These are phyloP conservation scores for Raffaelea arxii DNA, from an alignment of 2,329 filamentous ascomycete species.

Conservation along the genomic window DNA sequence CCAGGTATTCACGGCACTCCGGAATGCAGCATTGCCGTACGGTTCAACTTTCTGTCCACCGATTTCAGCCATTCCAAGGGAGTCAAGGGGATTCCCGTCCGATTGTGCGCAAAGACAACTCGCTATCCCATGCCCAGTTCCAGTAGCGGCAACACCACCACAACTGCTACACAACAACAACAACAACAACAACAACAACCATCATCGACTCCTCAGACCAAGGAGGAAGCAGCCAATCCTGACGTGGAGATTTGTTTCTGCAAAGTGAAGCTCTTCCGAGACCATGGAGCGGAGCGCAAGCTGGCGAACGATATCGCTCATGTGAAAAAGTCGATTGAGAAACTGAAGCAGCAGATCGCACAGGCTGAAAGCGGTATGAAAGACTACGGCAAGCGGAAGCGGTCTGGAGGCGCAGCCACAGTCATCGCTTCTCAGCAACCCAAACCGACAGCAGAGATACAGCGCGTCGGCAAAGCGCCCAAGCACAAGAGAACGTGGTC, in stretches of 20 bases:
- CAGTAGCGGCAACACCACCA: too few species aligned
- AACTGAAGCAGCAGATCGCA: conserved; percentile 84
- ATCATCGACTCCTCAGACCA: conserved; percentile 35
- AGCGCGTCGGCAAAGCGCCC: conserved; percentile 68
- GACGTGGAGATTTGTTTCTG: conserved; percentile 72
- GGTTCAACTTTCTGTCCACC: conserved; percentile 97
- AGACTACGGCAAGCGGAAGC: conserved; percentile 56
- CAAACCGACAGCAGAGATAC: conserved; percentile 21
- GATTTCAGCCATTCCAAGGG: conserved; percentile 99
- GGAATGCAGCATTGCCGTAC: conserved; percentile 80
- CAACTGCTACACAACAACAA: too few species aligned
- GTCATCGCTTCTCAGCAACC: conserved; percentile 16
- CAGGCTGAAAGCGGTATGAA: conserved; percentile 63
- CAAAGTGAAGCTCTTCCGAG: conserved; percentile 94
- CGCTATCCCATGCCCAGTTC: conserved; percentile 4
- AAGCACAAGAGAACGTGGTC: conserved; percentile 96
- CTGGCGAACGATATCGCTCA: conserved; percentile 90
- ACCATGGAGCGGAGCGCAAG: conserved; percentile 91
- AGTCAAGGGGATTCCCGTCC: conserved; percentile 92
- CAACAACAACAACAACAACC: neutral
- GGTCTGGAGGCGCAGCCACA: conserved; percentile 32
- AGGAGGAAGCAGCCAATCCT: conserved; percentile 24
- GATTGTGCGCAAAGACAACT: conserved; percentile 78
- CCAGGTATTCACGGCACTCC: conserved; percentile 57
- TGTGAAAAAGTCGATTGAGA: conserved; percentile 94